A percentile compares a stretch with the other conserved stretches of the same genome.
Conservation (phyloP, 805 yeast genomes). For the Wickerhamomyces subpelliculosus region DNA sequence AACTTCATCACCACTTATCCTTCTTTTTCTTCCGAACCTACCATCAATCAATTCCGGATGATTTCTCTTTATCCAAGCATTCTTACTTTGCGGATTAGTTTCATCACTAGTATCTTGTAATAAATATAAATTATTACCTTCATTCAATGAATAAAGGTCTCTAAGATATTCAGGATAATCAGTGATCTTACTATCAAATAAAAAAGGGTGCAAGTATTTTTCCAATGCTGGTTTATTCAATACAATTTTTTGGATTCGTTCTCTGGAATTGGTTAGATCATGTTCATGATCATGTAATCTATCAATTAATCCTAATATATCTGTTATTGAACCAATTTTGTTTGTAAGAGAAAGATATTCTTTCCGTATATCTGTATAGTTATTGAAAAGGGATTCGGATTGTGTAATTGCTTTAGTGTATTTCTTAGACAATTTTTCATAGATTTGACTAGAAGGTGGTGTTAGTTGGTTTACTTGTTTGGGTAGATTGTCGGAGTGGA, state of each 20-base stretch:
- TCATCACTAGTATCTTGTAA: neutral
- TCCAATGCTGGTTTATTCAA: neutral
- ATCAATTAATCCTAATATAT: neutral
- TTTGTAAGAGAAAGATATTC: neutral
- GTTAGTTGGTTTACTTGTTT: neutral
- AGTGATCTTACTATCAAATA: too few species aligned
- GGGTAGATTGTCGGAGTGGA: neutral
- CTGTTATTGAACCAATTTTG: neutral
- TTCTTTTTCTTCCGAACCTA: neutral
- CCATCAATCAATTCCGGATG: too few species aligned
- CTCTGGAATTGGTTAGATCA: neutral
- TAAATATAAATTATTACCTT: neutral
- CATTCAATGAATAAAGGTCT: neutral
- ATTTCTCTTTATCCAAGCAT: neutral
- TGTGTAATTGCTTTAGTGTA: neutral
- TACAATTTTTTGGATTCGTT: neutral
- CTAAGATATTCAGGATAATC: too few species aligned
- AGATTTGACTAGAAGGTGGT: neutral
- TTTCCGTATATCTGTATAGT: neutral
- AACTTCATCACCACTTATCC: neutral
- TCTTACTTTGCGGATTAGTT: neutral
- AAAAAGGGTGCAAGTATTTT: neutral
- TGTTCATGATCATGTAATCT: neutral
- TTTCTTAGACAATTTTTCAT: neutral
- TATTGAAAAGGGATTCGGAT: neutral